phyloP scores from a whole-genome alignment of 2,329 filamentous ascomycete genomes.

The Penicillium occitanis region DNA sequence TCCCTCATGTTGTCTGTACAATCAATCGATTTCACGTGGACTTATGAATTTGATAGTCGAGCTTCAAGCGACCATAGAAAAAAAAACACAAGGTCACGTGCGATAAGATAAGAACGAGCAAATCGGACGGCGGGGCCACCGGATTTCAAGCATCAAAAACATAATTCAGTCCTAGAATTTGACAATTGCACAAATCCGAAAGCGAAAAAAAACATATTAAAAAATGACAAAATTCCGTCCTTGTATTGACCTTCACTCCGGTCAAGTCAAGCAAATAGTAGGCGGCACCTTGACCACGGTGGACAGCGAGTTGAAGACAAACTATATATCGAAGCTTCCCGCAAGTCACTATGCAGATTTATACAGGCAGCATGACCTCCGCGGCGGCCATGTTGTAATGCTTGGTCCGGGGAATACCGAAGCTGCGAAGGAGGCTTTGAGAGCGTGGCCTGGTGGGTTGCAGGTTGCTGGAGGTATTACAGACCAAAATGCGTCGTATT shows the following conservation, averaged over 20 bases:
- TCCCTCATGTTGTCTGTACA: constrained; percentile 10
- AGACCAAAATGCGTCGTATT: constrained; percentile 76
- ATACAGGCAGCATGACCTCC: constrained; percentile 72
- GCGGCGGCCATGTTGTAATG: constrained; percentile 94
- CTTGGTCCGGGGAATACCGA: constrained; percentile 83
- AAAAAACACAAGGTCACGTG: constrained; percentile 34
- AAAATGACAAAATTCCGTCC: constrained; percentile 90
- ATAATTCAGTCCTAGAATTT: neutral
- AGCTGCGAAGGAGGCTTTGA: constrained; percentile 74
- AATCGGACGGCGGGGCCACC: constrained; percentile 1
- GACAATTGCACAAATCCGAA: neutral
- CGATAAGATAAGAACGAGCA: constrained; percentile 35
- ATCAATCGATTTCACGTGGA: too few relatives aligned
- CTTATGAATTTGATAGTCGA: neutral
- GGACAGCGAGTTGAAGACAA: constrained; percentile 73
- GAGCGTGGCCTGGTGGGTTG: constrained; percentile 73
- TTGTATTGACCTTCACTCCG: constrained; percentile 97
- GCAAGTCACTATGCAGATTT: constrained; percentile 77
- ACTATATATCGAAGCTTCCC: constrained; percentile 83
- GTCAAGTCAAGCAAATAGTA: constrained; percentile 97
- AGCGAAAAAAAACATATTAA: neutral
- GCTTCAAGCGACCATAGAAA: neutral
- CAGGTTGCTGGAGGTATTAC: constrained; percentile 95
- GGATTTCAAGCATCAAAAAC: neutral
- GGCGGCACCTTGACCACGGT: constrained; percentile 80